Percentiles rank a stretch among this genome's conserved stretches.
These are phyloP conservation scores for Herpetomonas tarakana DNA, from an alignment of 208 protist genomes.

Conservation along the genomic window DNA sequence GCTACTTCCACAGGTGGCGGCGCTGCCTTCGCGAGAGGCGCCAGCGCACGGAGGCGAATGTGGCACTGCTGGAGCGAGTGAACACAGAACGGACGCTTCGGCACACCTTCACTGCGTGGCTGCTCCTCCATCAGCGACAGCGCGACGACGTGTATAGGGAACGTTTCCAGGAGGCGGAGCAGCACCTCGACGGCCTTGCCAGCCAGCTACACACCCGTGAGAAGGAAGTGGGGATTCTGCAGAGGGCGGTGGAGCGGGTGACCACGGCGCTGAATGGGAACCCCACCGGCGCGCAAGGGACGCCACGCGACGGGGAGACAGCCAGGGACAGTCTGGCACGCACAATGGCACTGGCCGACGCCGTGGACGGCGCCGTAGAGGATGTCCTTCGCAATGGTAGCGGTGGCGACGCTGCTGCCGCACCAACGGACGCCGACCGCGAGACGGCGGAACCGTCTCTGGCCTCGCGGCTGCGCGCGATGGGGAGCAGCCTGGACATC, in stretches of 20 bases:
- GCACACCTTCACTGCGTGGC: slow-evolving; percentile 29
- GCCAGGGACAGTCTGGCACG: slow-evolving; percentile 10
- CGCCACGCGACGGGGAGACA: neutral
- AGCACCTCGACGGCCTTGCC: slow-evolving; percentile 6
- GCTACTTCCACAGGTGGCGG: slow-evolving; percentile 67
- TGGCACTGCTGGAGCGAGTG: slow-evolving; percentile 29
- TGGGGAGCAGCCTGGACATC: neutral
- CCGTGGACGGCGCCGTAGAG: slow-evolving; percentile 12
- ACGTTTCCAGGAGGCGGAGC: slow-evolving; percentile 13
- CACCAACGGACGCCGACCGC: neutral
- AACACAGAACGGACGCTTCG: slow-evolving; percentile 27
- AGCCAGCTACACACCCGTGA: slow-evolving; percentile 4
- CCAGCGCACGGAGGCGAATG: slow-evolving; percentile 51
- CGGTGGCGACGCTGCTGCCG: neutral
- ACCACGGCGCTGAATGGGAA: slow-evolving; percentile 37
- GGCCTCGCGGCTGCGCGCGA: neutral
- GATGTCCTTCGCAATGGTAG: neutral
- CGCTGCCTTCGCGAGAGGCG: slow-evolving; percentile 30
- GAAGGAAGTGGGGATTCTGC: slow-evolving; percentile 31
- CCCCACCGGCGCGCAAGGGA: too few relatives aligned
- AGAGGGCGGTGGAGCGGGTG: slow-evolving; percentile 30
- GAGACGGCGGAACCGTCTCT: neutral
- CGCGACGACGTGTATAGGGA: slow-evolving; percentile 8
- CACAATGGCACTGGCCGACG: slow-evolving; percentile 12
- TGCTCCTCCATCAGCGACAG: slow-evolving; percentile 1